Evolutionary conservation across 2,329 filamentous ascomycete species (phyloP), one percentile per base, ranked within the genome.

Genomic region (Fonsecaea nubica): DNA sequence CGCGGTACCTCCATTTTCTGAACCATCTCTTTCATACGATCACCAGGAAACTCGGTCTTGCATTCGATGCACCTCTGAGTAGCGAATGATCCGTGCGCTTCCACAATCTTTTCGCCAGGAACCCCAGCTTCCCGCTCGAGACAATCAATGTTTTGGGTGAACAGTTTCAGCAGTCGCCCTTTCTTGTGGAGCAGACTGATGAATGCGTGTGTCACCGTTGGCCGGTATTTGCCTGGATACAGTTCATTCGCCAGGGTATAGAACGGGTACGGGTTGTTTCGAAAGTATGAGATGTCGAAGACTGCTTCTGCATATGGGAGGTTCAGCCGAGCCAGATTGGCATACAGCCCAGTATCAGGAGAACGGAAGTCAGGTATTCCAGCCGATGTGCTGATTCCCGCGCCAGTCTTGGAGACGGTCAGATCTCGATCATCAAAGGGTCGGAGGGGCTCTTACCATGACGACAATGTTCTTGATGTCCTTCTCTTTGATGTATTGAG

Each of bases 81-180:
- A 25, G 94, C 94, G 76, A 98, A 99, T 77, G 92, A 97, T 54
- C 95, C 95, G 77, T 99, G 95, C 0, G 95, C 95, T 79, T 98
- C 94, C 36, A 99, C 85, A 58, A 99, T 93, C 77, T 86, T 89
- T 1, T 94, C 88, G 0, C 82, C 84, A 0, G 93, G 91, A 0
- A 99, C 89, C 32, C 95, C 95, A 12, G 94, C 95, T 72, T 87
- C 85, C 25, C 93, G 87, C 80, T 99, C 95, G 12, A 99, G 85
- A 74, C 93, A 97, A 80, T 99, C 95, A 72, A 99, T 98, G 75
- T 99, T 99, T 76, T 99, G 95, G 0, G 95, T 97, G 78, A 98
- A 99, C 61, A 95, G 86, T 82, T 93, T 95, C 71, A 90, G 82
- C 30, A 99, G 82, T 48, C 94, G 82, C 3, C 87, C 88, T 79